Conservation (phyloP, 352 stramenopile genomes). For the Phytophthora niederhauseri region DNA sequence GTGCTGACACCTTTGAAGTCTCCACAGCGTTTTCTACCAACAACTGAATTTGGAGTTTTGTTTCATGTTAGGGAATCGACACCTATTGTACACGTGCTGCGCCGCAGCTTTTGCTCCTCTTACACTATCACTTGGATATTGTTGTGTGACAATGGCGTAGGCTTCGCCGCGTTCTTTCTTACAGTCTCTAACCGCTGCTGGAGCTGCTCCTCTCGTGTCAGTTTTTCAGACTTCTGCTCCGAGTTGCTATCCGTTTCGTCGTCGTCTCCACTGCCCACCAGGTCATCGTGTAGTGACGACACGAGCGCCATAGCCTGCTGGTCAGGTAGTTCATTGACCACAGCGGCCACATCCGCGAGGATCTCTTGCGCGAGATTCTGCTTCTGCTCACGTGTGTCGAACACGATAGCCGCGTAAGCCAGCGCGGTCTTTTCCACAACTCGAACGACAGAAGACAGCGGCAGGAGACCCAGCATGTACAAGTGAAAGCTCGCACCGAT, state of each 20-base stretch:
- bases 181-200: conserved; percentile 37
- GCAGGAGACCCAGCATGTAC: conserved; percentile 55
- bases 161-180: conserved; percentile 29
- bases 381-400: conserved; percentile 65
- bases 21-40: conserved; percentile 24
- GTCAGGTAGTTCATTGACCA: conserved; percentile 61
- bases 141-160: neutral
- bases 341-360: conserved; percentile 55
- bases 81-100: conserved; percentile 38
- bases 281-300: conserved; percentile 53
- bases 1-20: conserved; percentile 19
- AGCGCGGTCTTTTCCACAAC: conserved; percentile 66
- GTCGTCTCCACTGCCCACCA: conserved; percentile 39
- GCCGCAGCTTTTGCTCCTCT: conserved; percentile 20
- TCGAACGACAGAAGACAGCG: conserved; percentile 55
- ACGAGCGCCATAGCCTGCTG: conserved; percentile 59
- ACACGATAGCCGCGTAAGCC: conserved; percentile 65
- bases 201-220: conserved; percentile 33
- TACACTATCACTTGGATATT: conserved; percentile 36
- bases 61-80: conserved; percentile 24
- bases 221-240: conserved; percentile 14
- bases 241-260: conserved; percentile 17
- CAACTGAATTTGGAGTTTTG: conserved; percentile 28
- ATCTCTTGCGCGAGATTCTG: conserved; percentile 65
- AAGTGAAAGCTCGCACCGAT: conserved; percentile 74